Conservation (phyloP, 2,329 filamentous ascomycete species). For the Alternaria gaisen region DNA sequence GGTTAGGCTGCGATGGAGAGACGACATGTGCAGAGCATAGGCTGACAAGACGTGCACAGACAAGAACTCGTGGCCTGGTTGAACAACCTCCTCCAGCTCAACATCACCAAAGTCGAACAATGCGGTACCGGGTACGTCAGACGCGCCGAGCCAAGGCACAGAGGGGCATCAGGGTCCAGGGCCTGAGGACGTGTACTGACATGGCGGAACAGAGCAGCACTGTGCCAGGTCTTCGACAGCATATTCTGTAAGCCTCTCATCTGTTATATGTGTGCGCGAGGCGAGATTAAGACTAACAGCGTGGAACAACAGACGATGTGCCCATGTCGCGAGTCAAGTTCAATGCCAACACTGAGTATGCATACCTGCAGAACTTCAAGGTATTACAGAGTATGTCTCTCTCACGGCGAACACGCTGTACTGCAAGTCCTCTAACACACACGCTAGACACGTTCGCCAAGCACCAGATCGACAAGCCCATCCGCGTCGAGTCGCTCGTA, state of each 20-base stretch:
- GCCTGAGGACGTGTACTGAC: constrained; percentile 29
- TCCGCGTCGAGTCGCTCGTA: constrained; percentile 86
- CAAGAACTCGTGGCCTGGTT: constrained; percentile 97
- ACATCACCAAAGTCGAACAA: constrained; percentile 98
- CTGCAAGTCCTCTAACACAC: too few species aligned
- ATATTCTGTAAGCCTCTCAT: constrained; percentile 74
- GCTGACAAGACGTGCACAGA: constrained; percentile 61
- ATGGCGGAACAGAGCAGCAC: constrained; percentile 72
- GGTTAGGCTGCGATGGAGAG: background rate
- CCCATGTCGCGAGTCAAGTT: constrained; percentile 98
- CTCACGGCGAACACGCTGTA: too few species aligned
- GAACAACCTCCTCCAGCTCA: constrained; percentile 96
- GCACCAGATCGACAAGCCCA: constrained; percentile 87
- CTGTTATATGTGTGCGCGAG: background rate
- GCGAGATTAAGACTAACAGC: constrained; percentile 13
- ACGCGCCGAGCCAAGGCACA: constrained; percentile 12
- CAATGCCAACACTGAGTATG: constrained; percentile 96
- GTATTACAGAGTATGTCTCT: constrained; percentile 83
- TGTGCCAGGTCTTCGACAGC: constrained; percentile 98
- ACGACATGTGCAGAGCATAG: constrained; percentile 9
- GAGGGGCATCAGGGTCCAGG: constrained; percentile 18
- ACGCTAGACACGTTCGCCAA: constrained; percentile 78
- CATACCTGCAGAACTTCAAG: constrained; percentile 99
- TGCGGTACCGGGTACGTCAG: constrained; percentile 89
- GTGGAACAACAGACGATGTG: constrained; percentile 70